Evolutionary conservation across 768 basidiomycete species (phyloP), one percentile per base, ranked within the genome.

Genomic region (Daedaleopsis sinensis): DNA sequence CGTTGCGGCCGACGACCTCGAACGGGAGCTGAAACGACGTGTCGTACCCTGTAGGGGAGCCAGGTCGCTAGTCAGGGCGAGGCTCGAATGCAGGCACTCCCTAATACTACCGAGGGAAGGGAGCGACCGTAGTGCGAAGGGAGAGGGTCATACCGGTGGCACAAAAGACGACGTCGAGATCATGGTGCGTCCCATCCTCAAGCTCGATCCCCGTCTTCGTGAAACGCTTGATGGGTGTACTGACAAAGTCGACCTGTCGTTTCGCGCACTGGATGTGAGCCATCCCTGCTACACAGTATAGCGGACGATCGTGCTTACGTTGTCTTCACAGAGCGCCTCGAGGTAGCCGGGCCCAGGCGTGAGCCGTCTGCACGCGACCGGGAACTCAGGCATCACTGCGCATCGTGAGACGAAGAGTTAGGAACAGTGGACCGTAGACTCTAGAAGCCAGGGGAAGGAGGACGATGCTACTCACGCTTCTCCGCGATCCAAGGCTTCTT

Each of bases 291-390:
- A 37, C 19, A 53, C 11, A 19, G n/a, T 38, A 44, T 8, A 39
- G 18, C 9, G n/a, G 27, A 32, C 27, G 27, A 7, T 32, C 27
- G 11, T 10, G 58, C 73, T 37, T 59, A 85, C 87, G 67, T 89
- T 88, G 64, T 84, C 82, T 72, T 82, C 79, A 60, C 82, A 84
- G 1, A 89, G 73, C 0, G 87, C 84, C 66, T 89, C 85, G 36
- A 89, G 78, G 68, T 87, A 90, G 7, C 88, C 87, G 12, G 85
- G 85, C 0, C 86, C 88, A 2, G 87, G 86, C 0, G 88, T 90
- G 51, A 88, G 71, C 19, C 88, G 78, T 36, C 86, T 78, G 72
- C 87, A 89, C 7, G 75, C 79, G 19, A 86, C 80, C 3, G 80
- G 74, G 65, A 87, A 89, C 50, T 82, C 74, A 16, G 87, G 86